Evolutionary conservation across 345 rosid species (phyloP).

Genomic region (Eucalyptus dawsonii): DNA sequence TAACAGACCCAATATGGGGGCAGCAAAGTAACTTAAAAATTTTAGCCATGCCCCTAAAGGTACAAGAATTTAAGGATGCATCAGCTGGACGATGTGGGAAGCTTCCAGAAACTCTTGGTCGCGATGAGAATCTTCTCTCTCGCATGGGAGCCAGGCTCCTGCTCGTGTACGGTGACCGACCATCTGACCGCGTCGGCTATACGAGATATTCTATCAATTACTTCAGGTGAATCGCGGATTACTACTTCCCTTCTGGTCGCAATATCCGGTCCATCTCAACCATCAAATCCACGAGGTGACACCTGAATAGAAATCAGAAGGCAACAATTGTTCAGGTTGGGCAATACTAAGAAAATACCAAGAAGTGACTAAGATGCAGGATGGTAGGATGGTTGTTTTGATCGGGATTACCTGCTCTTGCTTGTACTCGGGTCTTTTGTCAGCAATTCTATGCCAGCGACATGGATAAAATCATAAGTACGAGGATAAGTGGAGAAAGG

Average conservation of each 20-base stretch:
- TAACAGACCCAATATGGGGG: not conserved
- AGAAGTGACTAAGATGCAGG: not conserved
- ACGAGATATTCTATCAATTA: conserved; percentile 57
- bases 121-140: conserved; percentile 72
- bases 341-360: not conserved
- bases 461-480: conserved; percentile 85
- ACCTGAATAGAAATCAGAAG: conserved; percentile 29
- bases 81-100: not conserved
- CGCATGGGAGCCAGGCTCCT: conserved; percentile 78
- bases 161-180: conserved; percentile 45
- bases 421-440: conserved; percentile 29
- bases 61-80: not conserved
- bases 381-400: not conserved
- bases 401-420: conserved; percentile 33
- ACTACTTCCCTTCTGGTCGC: conserved; percentile 83
- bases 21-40: not conserved
- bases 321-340: not conserved
- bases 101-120: conserved; percentile 60
- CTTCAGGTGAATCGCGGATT: conserved; percentile 82
- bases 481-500: conserved; percentile 99
- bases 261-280: conserved; percentile 91
- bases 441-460: conserved; percentile 67
- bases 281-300: conserved; percentile 83
- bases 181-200: conserved; percentile 73
- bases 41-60: not conserved